Conservation (phyloP, 1,284 basidiomycete species). For the Cronartium quercuum region DNA sequence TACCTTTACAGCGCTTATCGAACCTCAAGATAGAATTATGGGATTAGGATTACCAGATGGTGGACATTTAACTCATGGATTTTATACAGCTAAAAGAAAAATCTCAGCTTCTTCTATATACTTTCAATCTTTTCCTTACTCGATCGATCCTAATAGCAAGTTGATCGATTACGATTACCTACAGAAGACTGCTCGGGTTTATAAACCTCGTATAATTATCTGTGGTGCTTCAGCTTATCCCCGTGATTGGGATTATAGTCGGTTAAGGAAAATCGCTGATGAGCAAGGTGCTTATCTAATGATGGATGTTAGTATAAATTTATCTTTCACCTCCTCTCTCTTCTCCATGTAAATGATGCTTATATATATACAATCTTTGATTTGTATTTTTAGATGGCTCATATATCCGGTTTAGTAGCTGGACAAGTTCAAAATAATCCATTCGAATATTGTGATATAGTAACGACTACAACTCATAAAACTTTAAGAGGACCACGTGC, state of each 20-base stretch:
- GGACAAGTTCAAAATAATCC: slow-evolving; percentile 87
- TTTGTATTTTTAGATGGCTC: slow-evolving; percentile 69
- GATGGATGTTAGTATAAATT: slow-evolving; percentile 37
- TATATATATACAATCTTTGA: not conserved
- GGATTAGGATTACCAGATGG: slow-evolving; percentile 97
- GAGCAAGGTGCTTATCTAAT: slow-evolving; percentile 75
- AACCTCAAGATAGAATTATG: slow-evolving; percentile 98
- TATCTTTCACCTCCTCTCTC: slow-evolving; percentile 48
- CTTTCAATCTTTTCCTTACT: slow-evolving; percentile 98
- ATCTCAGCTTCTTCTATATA: slow-evolving; percentile 99
- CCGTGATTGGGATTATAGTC: slow-evolving; percentile 90
- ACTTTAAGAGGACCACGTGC: slow-evolving; percentile 97
- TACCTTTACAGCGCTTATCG: slow-evolving; percentile 88
- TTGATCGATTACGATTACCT: slow-evolving; percentile 85
- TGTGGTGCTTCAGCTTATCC: slow-evolving; percentile 99
- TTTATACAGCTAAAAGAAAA: slow-evolving; percentile 99
- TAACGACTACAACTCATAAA: slow-evolving; percentile 97
- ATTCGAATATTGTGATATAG: slow-evolving; percentile 95
- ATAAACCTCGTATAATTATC: slow-evolving; percentile 92
- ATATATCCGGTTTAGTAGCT: slow-evolving; percentile 92
- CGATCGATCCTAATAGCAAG: slow-evolving; percentile 74
- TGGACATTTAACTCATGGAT: slow-evolving; percentile 95
- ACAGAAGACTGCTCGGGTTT: slow-evolving; percentile 81
- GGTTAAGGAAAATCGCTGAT: slow-evolving; percentile 74
- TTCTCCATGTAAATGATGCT: not conserved